Conservation (phyloP, 345 rosid species). For the Noccaea caerulescens region DNA sequence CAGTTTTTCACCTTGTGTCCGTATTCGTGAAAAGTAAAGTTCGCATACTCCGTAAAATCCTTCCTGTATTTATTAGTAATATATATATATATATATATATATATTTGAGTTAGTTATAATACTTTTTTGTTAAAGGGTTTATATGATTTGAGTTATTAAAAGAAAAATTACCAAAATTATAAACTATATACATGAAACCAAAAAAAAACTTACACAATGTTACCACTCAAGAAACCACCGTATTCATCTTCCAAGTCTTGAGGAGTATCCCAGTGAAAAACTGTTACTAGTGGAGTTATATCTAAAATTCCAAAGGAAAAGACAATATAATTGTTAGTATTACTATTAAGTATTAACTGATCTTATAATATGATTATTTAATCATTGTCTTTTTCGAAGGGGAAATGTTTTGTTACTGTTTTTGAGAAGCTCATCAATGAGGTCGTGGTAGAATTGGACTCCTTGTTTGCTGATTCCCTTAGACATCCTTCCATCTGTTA, state of each 20-base stretch:
- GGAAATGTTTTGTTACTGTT: slow-evolving; percentile 26
- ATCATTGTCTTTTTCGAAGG: background rate
- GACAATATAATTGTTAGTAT: background rate
- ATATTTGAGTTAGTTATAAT: too few relatives aligned
- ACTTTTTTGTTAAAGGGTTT: too few relatives aligned
- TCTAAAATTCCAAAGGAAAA: slow-evolving; percentile 13
- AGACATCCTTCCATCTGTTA: slow-evolving; percentile 42
- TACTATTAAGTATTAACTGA: too few relatives aligned
- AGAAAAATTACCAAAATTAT: background rate
- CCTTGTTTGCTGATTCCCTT: slow-evolving; percentile 56
- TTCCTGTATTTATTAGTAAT: background rate
- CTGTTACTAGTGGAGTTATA: slow-evolving; percentile 36
- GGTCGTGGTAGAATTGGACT: slow-evolving; percentile 52
- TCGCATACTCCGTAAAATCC: slow-evolving; percentile 40
- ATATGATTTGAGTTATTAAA: background rate
- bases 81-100: background rate
- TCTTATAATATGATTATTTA: background rate
- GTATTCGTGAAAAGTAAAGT: slow-evolving; percentile 43
- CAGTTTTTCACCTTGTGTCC: slow-evolving; percentile 42
- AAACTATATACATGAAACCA: background rate
- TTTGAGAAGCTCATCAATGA: slow-evolving; percentile 55
- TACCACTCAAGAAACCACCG: slow-evolving; percentile 43
- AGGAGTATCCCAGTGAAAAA: slow-evolving; percentile 48
- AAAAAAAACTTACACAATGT: slow-evolving; percentile 40
- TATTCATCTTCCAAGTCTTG: slow-evolving; percentile 48